phyloP scores from a whole-genome alignment of 2,329 filamentous ascomycete genomes.

The Monosporascus sp. region DNA sequence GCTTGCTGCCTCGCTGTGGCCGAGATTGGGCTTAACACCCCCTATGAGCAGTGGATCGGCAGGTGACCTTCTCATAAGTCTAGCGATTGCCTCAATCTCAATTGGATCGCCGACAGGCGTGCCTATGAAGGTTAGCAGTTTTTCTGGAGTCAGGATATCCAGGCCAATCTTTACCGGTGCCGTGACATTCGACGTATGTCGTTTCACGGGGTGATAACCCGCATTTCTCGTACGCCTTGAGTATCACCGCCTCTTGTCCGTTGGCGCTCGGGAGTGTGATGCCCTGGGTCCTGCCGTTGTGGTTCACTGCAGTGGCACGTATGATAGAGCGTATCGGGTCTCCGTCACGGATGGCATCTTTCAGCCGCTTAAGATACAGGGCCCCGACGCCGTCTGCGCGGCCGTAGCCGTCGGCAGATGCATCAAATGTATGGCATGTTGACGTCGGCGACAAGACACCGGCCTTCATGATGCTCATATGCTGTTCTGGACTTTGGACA shows the following conservation, averaged over 20 bases:
- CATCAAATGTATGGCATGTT: slow-evolving; percentile 18
- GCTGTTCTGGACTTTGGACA: slow-evolving; percentile 20
- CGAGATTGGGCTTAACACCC: too few relatives aligned
- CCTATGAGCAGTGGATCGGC: background rate
- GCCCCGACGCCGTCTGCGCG: slow-evolving; percentile 7
- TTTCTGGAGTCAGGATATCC: too few relatives aligned
- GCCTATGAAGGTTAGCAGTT: too few relatives aligned
- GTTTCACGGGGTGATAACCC: slow-evolving; percentile 4
- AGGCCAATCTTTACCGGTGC: background rate
- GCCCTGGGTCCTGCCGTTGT: slow-evolving; percentile 11
- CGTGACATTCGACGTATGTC: slow-evolving; percentile 7
- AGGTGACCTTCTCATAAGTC: background rate
- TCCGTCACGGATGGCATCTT: slow-evolving; percentile 11
- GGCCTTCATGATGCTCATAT: slow-evolving; percentile 18
- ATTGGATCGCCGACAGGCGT: slow-evolving; percentile 4
- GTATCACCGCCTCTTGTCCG: slow-evolving; percentile 5
- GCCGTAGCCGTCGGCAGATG: slow-evolving; percentile 17
- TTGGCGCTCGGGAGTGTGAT: slow-evolving; percentile 17
- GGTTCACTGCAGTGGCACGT: slow-evolving; percentile 11
- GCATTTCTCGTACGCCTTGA: slow-evolving; percentile 3
- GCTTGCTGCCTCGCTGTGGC: background rate
- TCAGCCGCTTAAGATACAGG: slow-evolving; percentile 7
- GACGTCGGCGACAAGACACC: slow-evolving; percentile 24
- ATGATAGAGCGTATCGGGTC: slow-evolving; percentile 16
- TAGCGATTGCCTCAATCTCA: background rate